Percentiles rank a stretch among this genome's conserved stretches.
Evolutionary conservation across 768 basidiomycete genomes (phyloP).

Genomic region (Leccinellum luteum): DNA sequence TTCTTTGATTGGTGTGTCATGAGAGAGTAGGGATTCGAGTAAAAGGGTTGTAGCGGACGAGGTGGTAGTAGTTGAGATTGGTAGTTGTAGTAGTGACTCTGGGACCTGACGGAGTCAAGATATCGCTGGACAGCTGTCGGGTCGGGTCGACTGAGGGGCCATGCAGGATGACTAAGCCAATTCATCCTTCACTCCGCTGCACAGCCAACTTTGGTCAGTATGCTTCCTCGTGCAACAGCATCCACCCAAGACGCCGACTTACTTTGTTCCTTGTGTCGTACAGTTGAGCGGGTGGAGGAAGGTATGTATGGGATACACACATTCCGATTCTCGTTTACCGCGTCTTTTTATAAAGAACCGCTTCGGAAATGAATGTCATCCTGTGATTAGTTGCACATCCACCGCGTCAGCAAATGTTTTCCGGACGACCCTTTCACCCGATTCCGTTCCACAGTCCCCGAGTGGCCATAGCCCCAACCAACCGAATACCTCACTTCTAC

Average conservation of each 20-base stretch:
- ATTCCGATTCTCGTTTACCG: constrained; percentile 9
- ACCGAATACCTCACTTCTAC: constrained; percentile 14
- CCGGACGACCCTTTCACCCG: constrained; percentile 31
- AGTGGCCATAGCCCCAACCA: constrained; percentile 26
- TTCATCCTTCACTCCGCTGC: constrained; percentile 23
- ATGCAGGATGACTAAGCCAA: constrained; percentile 31
- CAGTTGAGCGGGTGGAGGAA: constrained; percentile 12
- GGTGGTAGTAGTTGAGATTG: constrained; percentile 13
- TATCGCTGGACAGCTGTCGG: constrained; percentile 35
- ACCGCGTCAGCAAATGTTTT: constrained; percentile 18
- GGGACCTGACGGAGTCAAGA: constrained; percentile 25
- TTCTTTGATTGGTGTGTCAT: constrained; percentile 68
- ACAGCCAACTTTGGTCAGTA: constrained; percentile 25
- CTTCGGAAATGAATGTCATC: constrained; percentile 36
- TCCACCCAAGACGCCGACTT: constrained; percentile 16
- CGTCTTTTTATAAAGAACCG: constrained; percentile 27
- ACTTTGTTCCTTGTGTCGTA: constrained; percentile 13
- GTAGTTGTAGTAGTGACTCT: constrained; percentile 17
- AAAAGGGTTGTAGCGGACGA: constrained; percentile 21
- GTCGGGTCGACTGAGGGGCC: constrained; percentile 34
- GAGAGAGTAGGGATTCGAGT: constrained; percentile 45
- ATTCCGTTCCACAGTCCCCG: constrained; percentile 31
- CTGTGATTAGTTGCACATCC: constrained; percentile 26
- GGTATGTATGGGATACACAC: constrained; percentile 16
- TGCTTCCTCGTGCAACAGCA: constrained; percentile 15